phyloP scores from a whole-genome alignment of 257 asterid genomes.

The Solanum pennellii region DNA sequence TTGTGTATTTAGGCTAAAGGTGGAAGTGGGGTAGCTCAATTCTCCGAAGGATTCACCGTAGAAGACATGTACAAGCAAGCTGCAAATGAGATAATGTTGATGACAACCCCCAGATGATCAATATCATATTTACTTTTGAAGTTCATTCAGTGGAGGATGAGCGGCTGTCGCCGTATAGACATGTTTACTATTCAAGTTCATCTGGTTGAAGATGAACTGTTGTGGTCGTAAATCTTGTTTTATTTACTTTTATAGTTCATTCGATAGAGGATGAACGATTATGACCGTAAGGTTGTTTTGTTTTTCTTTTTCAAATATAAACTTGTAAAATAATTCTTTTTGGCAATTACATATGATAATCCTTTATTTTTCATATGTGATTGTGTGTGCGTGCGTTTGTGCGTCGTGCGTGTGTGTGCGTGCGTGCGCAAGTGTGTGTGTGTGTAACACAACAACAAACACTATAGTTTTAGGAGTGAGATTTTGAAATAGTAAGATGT shows the following conservation, averaged over 20 bases:
- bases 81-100: conserved; percentile 44
- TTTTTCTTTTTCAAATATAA: background rate
- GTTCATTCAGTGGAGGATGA: background rate
- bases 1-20: conserved; percentile 27
- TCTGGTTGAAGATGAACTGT: background rate
- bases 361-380: no score
- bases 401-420: no score
- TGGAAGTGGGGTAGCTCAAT: conserved; percentile 10
- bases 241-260: background rate
- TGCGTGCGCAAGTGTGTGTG: no score
- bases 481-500: no score
- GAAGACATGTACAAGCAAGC: conserved; percentile 63
- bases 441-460: no score
- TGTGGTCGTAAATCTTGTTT: background rate
- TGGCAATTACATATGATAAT: no score
- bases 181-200: background rate
- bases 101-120: conserved; percentile 21
- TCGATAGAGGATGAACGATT: accelerated
- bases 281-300: background rate
- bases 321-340: no score
- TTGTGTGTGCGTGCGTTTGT: no score
- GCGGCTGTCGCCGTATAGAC: background rate
- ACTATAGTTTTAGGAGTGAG: no score
- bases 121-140: background rate
- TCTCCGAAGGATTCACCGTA: conserved; percentile 24